A percentile compares a stretch with the other conserved stretches of the same genome.
phyloP scores from a whole-genome alignment of 23 red algal species.

The Gracilaria caudata region DNA sequence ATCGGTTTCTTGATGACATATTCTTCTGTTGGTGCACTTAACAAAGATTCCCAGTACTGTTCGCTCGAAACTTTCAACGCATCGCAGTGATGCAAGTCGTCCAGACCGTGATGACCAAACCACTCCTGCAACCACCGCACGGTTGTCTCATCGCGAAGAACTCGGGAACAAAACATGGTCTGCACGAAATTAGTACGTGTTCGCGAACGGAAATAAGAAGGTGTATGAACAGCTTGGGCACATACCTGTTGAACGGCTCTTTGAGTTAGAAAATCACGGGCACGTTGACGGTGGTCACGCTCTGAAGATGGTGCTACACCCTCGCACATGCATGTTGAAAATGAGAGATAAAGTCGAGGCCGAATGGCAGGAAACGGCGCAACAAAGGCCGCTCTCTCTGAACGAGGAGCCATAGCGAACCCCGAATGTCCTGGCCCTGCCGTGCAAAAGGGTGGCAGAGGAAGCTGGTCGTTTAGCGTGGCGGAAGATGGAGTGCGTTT shows the following conservation, averaged over 20 bases:
- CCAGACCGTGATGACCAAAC: conserved; percentile 39
- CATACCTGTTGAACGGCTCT: conserved; percentile 67
- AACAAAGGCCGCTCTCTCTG: background rate
- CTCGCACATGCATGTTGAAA: conserved; percentile 13
- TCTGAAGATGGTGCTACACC: background rate
- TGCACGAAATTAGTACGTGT: background rate
- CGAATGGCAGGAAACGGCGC: background rate
- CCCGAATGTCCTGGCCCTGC: background rate
- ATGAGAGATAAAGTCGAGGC: background rate
- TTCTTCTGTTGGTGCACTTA: conserved; percentile 25
- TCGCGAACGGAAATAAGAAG: background rate
- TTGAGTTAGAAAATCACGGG: conserved; percentile 63
- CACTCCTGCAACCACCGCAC: conserved; percentile 51
- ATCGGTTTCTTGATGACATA: conserved; percentile 47
- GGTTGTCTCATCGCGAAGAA: conserved; percentile 67
- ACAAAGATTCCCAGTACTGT: conserved; percentile 23
- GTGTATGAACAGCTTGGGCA: background rate
- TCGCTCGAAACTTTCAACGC: conserved; percentile 33
- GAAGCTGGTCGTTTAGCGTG: background rate
- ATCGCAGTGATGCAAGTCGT: conserved; percentile 59
- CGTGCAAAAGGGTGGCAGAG: too few relatives aligned
- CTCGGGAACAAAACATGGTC: conserved; percentile 50
- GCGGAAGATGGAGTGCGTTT: background rate
- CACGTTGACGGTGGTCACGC: conserved; percentile 33
- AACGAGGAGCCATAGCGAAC: background rate